Conservation (phyloP, 2,329 filamentous ascomycete species). For the Penicillium decumbens region DNA sequence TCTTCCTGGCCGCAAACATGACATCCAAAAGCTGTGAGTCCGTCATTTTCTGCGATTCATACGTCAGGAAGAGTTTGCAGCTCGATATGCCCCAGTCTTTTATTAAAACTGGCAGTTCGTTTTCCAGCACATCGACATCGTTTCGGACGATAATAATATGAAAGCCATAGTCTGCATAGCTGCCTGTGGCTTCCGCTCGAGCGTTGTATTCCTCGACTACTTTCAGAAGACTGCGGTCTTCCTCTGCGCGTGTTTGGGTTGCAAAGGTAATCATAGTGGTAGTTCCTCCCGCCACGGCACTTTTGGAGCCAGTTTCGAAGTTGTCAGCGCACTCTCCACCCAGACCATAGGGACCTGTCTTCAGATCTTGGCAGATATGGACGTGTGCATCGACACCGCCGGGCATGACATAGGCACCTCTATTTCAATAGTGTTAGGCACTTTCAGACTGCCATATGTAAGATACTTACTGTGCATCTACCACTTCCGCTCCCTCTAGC, state of each 20-base stretch:
- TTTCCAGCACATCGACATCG: slow-evolving; percentile 28
- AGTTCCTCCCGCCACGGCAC: slow-evolving; percentile 29
- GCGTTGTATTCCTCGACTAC: slow-evolving; percentile 48
- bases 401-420: slow-evolving; percentile 26
- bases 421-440: neutral
- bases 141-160: slow-evolving; percentile 43
- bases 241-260: slow-evolving; percentile 47
- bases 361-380: slow-evolving; percentile 43
- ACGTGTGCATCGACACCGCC: slow-evolving; percentile 50
- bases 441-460: neutral
- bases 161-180: slow-evolving; percentile 55
- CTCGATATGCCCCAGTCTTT: slow-evolving; percentile 40
- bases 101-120: slow-evolving; percentile 40
- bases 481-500: slow-evolving; percentile 3
- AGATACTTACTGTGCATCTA: slow-evolving; percentile 9
- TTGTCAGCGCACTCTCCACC: slow-evolving; percentile 40
- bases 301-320: slow-evolving; percentile 42
- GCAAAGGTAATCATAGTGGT: slow-evolving; percentile 59
- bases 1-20: slow-evolving; percentile 24
- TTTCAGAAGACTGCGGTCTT: slow-evolving; percentile 39
- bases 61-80: slow-evolving; percentile 49
- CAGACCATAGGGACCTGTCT: slow-evolving; percentile 7
- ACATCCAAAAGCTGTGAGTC: slow-evolving; percentile 44
- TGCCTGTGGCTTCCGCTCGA: slow-evolving; percentile 36
- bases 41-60: slow-evolving; percentile 39